Base-by-base conservation (phyloP, 495 filamentous ascomycete species). In the Penicillium subrubescens region DNA sequence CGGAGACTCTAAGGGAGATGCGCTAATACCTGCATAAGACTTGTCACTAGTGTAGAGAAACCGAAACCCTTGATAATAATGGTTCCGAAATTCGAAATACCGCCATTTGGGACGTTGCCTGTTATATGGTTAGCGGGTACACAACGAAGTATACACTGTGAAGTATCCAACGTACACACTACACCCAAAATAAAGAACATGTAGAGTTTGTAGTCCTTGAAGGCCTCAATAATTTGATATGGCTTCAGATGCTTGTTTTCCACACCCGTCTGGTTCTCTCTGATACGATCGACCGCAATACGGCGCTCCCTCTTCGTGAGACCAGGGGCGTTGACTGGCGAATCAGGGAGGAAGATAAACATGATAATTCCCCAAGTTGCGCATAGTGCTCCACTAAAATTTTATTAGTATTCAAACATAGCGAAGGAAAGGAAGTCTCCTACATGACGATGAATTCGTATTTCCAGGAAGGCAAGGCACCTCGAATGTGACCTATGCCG, bases 61-160 rank as follows among this genome's bases (percentile, higher is more conserved):
- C 87, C 86, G 57, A 88, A 87, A 0, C 87, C 85, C 63, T 89
- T 71, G 62, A 89, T 88, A 53, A 89, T 85, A 19, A 88, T 75
- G 0, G 84, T 86, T 21, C 84, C 84, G 57, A 89, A 89, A 50
- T 87, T 88, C 5, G 79, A 82, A 44, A 90, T 84, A 2, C 80
- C 80, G 3, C 80, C 80, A 41, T 82, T 82, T 33, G 79, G 79
- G 21, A 82, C 61, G 55, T 80, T 82, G 65, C 77, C 78, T 80
- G 41, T 12, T 44, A 37, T 51, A 43, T 35, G 31, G n/a, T 33
- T 8, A 52, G 39, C 1, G 34, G 15, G 12, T 4, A 54, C 37
- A 23, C 58, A 34, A 35, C 7, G 33, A 23, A n/a, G 6, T 19
- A 10, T 31, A 8, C 12, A 4, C 48, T 17, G 5, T n/a, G 17